These are phyloP conservation scores for Leucocoprinus leucothites DNA, from an alignment of 768 basidiomycete species.

Conservation along the genomic window DNA sequence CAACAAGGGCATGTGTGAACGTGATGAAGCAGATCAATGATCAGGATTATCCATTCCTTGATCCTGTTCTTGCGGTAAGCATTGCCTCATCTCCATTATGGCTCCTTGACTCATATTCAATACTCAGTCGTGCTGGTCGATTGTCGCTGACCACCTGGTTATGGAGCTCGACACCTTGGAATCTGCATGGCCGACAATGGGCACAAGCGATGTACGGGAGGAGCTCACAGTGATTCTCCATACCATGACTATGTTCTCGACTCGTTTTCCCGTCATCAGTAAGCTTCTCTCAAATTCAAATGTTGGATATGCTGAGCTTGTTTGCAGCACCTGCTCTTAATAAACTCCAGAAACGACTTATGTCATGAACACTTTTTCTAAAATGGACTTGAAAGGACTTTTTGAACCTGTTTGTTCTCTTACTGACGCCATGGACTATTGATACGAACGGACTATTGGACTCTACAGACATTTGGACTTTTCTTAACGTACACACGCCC, in stretches of 20 bases:
- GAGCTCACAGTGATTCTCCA: conserved; percentile 61
- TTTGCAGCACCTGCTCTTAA: conserved; percentile 32
- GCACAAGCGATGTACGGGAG: conserved; percentile 54
- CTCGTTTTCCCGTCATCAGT: conserved; percentile 59
- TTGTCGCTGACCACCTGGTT: conserved; percentile 62
- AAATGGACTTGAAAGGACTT: conserved; percentile 16
- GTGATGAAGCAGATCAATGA: conserved; percentile 64
- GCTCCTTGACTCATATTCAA: not conserved
- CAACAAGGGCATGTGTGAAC: conserved; percentile 57
- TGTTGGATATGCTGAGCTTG: not conserved
- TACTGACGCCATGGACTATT: conserved; percentile 17
- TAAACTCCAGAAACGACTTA: conserved; percentile 40
- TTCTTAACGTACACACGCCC: not conserved
- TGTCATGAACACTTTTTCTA: conserved; percentile 19
- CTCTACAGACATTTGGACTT: conserved; percentile 13
- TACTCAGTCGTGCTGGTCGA: conserved; percentile 67
- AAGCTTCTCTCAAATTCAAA: conserved; percentile 14
- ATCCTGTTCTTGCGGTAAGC: conserved; percentile 74
- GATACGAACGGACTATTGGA: conserved; percentile 7
- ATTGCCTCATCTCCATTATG: conserved; percentile 5
- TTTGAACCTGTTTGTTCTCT: not conserved
- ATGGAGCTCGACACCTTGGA: conserved; percentile 64
- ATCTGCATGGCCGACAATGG: conserved; percentile 59
- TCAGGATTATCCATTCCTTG: conserved; percentile 66
- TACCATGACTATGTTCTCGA: conserved; percentile 59